A percentile compares a stretch with the other conserved stretches of the same genome.
These are phyloP conservation scores for Marchantia polymorpha DNA, from an alignment of 225 moss, liverwort and hornwort species.

Conservation along the genomic window DNA sequence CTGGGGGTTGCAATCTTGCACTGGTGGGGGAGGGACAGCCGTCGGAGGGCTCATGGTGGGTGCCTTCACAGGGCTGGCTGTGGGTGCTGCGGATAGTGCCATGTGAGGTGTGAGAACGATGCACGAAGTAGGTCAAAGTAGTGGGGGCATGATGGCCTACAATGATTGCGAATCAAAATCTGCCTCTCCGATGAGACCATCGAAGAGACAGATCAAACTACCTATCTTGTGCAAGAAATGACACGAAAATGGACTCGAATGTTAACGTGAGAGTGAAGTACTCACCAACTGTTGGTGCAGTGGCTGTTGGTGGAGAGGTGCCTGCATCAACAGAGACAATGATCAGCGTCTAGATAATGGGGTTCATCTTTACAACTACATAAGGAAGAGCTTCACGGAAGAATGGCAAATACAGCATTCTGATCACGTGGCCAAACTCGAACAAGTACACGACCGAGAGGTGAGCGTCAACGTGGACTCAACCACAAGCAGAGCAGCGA, in stretches of 20 bases:
- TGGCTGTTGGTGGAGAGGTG: too few species aligned
- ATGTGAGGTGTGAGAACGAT: too few species aligned
- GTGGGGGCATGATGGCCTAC: background rate
- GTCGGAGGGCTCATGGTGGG: background rate
- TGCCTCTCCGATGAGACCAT: too few species aligned
- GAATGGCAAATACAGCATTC: background rate
- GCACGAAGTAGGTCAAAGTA: background rate
- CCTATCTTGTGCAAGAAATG: background rate
- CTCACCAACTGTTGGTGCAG: background rate
- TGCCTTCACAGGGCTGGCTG: slow-evolving; percentile 3
- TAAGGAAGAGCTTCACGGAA: background rate
- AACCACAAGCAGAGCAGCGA: too few species aligned
- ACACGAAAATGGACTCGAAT: too few species aligned
- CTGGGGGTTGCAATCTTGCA: background rate
- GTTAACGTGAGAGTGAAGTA: background rate
- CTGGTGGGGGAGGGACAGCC: background rate
- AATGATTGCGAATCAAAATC: too few species aligned
- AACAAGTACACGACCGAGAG: background rate
- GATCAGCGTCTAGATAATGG: background rate
- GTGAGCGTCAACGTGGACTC: background rate
- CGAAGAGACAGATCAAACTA: background rate
- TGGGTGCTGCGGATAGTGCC: background rate
- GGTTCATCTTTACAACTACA: background rate
- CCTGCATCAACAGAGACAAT: background rate
- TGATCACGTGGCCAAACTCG: background rate